phyloP scores from a whole-genome alignment of 495 filamentous ascomycete genomes.

The Aspergillus funiculosus region DNA sequence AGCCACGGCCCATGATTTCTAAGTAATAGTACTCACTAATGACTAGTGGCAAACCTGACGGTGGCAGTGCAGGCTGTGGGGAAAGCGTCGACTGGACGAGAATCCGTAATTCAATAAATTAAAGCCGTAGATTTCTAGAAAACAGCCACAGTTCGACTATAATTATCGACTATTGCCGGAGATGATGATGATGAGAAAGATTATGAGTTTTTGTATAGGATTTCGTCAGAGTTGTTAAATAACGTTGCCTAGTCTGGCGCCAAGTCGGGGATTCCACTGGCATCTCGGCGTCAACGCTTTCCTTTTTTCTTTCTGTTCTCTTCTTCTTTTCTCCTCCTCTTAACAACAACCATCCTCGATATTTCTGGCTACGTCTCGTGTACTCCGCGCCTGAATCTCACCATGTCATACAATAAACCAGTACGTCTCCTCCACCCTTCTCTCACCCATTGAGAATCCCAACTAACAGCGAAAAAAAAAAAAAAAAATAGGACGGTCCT shows the following conservation, averaged over 20 bases:
- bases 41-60: too few species aligned
- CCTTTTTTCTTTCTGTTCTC: conserved; percentile 1
- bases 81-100: too few species aligned
- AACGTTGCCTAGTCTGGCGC: conserved; percentile 16
- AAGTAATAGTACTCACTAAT: too few species aligned
- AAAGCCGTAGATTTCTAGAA: too few species aligned
- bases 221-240: conserved; percentile 3
- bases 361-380: not conserved
- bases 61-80: too few species aligned
- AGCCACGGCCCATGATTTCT: too few species aligned
- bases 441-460: not conserved
- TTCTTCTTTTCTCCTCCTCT: not conserved
- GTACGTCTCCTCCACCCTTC: conserved; percentile 16
- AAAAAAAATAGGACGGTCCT: conserved; percentile 27
- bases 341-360: not conserved
- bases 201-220: too few species aligned
- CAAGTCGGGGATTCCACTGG: conserved; percentile 8
- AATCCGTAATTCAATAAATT: too few species aligned
- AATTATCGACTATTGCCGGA: too few species aligned
- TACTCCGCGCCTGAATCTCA: not conserved
- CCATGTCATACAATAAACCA: conserved; percentile 38
- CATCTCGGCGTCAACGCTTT: conserved; percentile 5
- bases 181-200: too few species aligned
- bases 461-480: conserved; percentile 14
- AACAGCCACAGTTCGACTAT: too few species aligned